phyloP scores from a whole-genome alignment of 2,329 filamentous ascomycete species.

The Scolecobasidium constrictum region DNA sequence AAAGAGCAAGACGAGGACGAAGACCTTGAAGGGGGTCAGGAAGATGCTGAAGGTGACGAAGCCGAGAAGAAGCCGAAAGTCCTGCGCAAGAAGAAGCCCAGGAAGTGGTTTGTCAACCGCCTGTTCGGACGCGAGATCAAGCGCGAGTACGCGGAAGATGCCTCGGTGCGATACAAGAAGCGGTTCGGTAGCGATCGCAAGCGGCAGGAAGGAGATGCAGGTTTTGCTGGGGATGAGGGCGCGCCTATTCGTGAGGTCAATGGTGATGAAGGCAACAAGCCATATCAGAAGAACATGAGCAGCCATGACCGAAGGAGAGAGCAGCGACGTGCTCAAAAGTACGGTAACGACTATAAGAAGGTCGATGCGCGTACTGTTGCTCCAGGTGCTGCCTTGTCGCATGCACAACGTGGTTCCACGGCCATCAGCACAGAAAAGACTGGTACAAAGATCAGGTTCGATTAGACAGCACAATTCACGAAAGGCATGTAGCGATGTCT shows the following conservation, averaged over 20 bases:
- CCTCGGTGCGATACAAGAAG: conserved; percentile 84
- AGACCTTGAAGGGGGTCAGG: conserved; percentile 41
- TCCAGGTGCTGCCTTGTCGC: conserved; percentile 31
- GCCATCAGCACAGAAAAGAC: conserved; percentile 67
- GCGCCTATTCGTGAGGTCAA: conserved; percentile 13
- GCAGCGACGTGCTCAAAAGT: conserved; percentile 20
- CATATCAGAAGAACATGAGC: conserved; percentile 14
- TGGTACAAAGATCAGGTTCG: conserved; percentile 77
- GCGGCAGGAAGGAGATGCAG: conserved; percentile 21
- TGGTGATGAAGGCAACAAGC: conserved; percentile 15
- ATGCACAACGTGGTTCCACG: conserved; percentile 56
- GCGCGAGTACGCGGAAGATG: conserved; percentile 89
- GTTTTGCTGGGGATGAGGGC: conserved; percentile 19
- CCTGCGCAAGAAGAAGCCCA: conserved; percentile 33
- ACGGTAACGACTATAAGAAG: conserved; percentile 25
- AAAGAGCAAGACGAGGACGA: conserved; percentile 46
- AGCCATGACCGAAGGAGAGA: conserved; percentile 15
- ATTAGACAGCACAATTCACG: conserved; percentile 36
- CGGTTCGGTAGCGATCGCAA: conserved; percentile 61
- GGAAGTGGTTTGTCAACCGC: conserved; percentile 73
- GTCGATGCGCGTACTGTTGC: conserved; percentile 33
- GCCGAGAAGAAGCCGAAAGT: conserved; percentile 28
- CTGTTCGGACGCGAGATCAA: conserved; percentile 71
- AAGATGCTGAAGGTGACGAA: conserved; percentile 23
- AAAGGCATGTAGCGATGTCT: too few relatives aligned